Evolutionary conservation across 139 green algal species (phyloP).

Genomic region (Tetradesmus lagerheimii): DNA sequence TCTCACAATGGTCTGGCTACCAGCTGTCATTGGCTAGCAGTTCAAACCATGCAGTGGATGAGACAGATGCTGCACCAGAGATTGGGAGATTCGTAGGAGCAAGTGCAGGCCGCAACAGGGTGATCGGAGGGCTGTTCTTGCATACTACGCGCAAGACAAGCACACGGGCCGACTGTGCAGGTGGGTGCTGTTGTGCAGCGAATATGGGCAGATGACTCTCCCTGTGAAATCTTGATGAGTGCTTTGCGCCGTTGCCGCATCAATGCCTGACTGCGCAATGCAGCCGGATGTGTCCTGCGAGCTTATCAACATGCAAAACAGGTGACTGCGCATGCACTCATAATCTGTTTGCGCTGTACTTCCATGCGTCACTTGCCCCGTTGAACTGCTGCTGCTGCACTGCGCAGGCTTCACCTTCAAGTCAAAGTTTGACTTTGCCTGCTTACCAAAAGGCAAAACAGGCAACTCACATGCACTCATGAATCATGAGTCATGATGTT

Average conservation of each 20-base stretch:
- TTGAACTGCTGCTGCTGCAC: not conserved
- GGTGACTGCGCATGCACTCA: no score
- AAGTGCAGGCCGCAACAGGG: slow-evolving; percentile 40
- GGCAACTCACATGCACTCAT: no score
- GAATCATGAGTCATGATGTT: no score
- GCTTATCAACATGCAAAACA: no score
- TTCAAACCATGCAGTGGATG: not conserved
- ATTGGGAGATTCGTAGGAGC: slow-evolving; percentile 33
- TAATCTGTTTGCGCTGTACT: no score
- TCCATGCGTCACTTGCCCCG: no score
- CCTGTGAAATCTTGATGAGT: no score
- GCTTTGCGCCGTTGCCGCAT: no score
- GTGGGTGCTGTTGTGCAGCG: not conserved
- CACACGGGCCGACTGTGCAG: not conserved
- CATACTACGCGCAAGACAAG: slow-evolving; percentile 50
- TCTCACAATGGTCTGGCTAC: not conserved
- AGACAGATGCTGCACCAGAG: not conserved
- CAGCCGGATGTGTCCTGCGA: no score
- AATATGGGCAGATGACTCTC: no score
- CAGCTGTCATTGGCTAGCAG: not conserved
- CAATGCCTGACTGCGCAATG: no score
- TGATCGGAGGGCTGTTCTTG: slow-evolving; percentile 59
- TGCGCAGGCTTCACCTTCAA: not conserved
- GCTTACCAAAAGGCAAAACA: no score
- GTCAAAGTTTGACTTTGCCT: slow-evolving; percentile 43